phyloP scores from a whole-genome alignment of 208 protist genomes.

The Acanthamoeba lugdunensis region DNA sequence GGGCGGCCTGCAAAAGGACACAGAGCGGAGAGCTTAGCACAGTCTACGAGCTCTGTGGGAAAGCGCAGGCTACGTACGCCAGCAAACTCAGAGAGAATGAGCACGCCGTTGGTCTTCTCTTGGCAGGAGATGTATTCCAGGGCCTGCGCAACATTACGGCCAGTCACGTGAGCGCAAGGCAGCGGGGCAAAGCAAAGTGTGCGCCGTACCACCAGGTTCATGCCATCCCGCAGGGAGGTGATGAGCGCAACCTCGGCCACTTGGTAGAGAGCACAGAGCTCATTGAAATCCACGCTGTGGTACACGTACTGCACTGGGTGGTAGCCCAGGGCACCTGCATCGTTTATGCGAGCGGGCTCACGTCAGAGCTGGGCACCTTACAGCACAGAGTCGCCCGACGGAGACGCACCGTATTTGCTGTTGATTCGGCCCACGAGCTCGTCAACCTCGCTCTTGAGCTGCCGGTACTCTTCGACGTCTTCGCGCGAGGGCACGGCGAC shows the following conservation, averaged over 20 bases:
- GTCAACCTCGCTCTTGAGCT: constrained; percentile 85
- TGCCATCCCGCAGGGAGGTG: constrained; percentile 87
- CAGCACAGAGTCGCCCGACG: constrained; percentile 86
- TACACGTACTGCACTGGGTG: constrained; percentile 86
- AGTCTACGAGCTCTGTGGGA: background rate
- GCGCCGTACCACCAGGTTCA: constrained; percentile 83
- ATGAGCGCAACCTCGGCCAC: constrained; percentile 84
- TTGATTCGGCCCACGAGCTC: constrained; percentile 89
- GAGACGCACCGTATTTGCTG: constrained; percentile 85
- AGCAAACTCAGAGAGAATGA: constrained; percentile 87
- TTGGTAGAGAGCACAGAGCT: constrained; percentile 84
- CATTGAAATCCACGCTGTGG: constrained; percentile 81
- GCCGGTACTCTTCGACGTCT: constrained; percentile 88
- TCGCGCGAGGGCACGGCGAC: constrained; percentile 88
- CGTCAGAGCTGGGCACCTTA: constrained; percentile 82
- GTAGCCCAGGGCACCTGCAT: constrained; percentile 74
- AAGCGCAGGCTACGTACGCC: constrained; percentile 69
- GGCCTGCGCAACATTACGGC: background rate
- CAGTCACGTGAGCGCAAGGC: too few relatives aligned
- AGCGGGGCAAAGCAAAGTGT: too few relatives aligned
- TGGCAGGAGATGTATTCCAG: constrained; percentile 86
- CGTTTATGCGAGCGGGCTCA: background rate
- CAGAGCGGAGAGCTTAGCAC: background rate
- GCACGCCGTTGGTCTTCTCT: constrained; percentile 78
- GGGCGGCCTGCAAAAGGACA: constrained; percentile 59